Conservation (phyloP, 306 rosid species). For the Cucumis hystrix region DNA sequence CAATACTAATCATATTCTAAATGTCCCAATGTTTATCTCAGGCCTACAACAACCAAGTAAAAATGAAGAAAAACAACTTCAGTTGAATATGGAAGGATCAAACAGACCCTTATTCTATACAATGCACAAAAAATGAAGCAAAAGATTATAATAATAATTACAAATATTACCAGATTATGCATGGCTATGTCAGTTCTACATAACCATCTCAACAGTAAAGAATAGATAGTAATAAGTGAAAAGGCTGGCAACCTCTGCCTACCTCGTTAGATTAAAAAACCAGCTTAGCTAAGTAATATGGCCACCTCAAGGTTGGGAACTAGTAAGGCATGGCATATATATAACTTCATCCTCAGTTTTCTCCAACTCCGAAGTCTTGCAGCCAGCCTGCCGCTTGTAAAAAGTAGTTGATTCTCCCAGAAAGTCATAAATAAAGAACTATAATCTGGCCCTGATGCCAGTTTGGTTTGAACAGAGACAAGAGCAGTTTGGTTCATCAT, state of each 20-base stretch:
- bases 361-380: background rate
- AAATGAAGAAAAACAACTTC: background rate
- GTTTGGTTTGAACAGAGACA: constrained; percentile 70
- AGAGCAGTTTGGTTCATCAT: constrained; percentile 35
- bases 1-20: background rate
- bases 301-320: background rate
- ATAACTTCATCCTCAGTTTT: background rate
- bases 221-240: background rate
- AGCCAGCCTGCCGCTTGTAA: background rate
- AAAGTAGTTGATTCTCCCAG: background rate
- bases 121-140: background rate
- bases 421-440: background rate
- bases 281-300: background rate
- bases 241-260: constrained; percentile 1
- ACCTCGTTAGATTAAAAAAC: background rate
- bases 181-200: constrained; percentile 3
- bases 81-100: background rate
- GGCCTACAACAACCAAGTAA: background rate
- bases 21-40: background rate
- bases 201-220: background rate
- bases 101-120: constrained; percentile 3
- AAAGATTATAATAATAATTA: background rate
- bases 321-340: background rate
- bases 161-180: background rate
- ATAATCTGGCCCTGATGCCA: background rate